Evolutionary conservation across 2,329 filamentous ascomycete genomes (phyloP), one percentile per base, ranked within the genome.

Genomic region (Esteya vermicola): DNA sequence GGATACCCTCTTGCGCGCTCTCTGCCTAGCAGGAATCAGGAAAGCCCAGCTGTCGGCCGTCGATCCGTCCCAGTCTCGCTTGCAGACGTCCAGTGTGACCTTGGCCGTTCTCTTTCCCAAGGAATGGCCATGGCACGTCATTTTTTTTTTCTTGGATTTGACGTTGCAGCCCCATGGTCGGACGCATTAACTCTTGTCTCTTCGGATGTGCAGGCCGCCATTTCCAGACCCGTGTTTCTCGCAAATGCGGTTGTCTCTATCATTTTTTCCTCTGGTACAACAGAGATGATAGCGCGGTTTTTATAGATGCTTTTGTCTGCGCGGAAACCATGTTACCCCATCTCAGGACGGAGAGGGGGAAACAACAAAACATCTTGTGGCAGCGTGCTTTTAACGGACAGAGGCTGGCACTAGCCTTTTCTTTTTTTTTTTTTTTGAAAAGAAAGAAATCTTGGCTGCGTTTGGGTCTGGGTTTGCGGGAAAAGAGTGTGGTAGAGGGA

Each of bases 281-380:
- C 40, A 39, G 65, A 71, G 73, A 77, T 54, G 71, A 73, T 36
- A 72, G 66, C 65, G 75, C 84, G 85, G 75, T 76, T 93, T 95
- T 95, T 93, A 70, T 68, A 71, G 85, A 93, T 79, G 85, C 62
- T 75, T 94, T 95, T 93, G 84, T 81, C 72, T 84, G 84, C 71
- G 78, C 68, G 65, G 54, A 63, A 65, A 61, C 39, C 38, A 46
- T 43, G 42, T 16, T 31, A 31, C 31, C 22, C 22, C 35, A 16
- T 34, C 39, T 33, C 37, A 32, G 16, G 26, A 33, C 20, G 9
- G 75, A 75, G 77, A 81, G 78, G 82, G 80, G 88, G 81, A 78
- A 82, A 80, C 88, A 82, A 67, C 81, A 93, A 94, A 95, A 86
- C 91, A 77, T 79, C 68, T 59, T 81, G 83, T 78, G 82, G 79